Percentiles rank a stretch among this genome's conserved stretches.
phyloP scores from a whole-genome alignment of 495 filamentous ascomycete species.

The Trichoderma reesei region DNA sequence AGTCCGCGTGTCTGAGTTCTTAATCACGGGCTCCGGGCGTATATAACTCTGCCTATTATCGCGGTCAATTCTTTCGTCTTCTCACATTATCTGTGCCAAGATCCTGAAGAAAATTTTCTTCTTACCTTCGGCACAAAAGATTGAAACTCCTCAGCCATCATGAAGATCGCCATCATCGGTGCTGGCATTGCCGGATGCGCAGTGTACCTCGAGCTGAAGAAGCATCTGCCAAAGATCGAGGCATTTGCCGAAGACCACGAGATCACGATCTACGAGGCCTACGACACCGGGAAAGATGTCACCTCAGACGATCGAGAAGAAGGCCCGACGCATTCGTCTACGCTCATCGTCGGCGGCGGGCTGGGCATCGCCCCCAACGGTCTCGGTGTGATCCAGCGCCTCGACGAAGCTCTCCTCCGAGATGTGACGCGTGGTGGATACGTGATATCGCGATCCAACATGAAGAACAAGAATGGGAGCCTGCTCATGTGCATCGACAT shows the following conservation, averaged over 20 bases:
- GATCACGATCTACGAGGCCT: slow-evolving; percentile 33
- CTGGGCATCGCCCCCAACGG: slow-evolving; percentile 43
- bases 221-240: slow-evolving; percentile 30
- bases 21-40: too few relatives aligned
- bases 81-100: too few relatives aligned
- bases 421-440: slow-evolving; percentile 15
- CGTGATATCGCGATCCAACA: slow-evolving; percentile 14
- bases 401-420: slow-evolving; percentile 25
- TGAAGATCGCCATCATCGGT: slow-evolving; percentile 48
- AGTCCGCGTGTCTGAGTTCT: too few relatives aligned
- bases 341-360: slow-evolving; percentile 39
- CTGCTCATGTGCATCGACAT: slow-evolving; percentile 1
- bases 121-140: too few relatives aligned
- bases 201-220: slow-evolving; percentile 39
- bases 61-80: too few relatives aligned
- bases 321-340: slow-evolving; percentile 18
- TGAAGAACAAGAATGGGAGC: slow-evolving; percentile 12
- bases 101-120: too few relatives aligned
- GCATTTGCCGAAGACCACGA: slow-evolving; percentile 9
- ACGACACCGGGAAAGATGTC: slow-evolving; percentile 20
- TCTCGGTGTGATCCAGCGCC: slow-evolving; percentile 32
- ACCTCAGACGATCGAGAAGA: not conserved
- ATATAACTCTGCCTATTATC: too few relatives aligned
- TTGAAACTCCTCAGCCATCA: slow-evolving; percentile 12
- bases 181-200: slow-evolving; percentile 41